Conservation (phyloP, 2,329 filamentous ascomycete species). For the Fusarium pseudocircinatum region DNA sequence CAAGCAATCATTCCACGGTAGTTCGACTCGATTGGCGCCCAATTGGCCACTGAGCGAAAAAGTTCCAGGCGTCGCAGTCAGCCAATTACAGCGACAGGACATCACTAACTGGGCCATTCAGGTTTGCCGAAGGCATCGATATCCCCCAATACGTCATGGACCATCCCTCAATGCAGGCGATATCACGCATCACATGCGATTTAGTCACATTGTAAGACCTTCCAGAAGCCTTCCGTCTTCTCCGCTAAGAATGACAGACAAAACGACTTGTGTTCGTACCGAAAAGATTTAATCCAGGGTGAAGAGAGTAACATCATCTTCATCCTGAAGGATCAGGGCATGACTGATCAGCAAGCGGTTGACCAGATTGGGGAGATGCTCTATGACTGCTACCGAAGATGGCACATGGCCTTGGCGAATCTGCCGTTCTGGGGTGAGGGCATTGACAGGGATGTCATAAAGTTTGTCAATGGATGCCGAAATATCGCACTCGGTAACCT, state of each 20-base stretch:
- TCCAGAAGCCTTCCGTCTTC: background rate
- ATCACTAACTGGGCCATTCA: background rate
- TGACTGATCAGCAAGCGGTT: slow-evolving; percentile 20
- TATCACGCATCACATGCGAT: slow-evolving; percentile 22
- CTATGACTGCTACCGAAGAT: slow-evolving; percentile 17
- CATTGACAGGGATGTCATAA: slow-evolving; percentile 21
- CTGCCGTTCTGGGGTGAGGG: slow-evolving; percentile 21
- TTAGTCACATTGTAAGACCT: slow-evolving; percentile 13
- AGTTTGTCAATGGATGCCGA: slow-evolving; percentile 21
- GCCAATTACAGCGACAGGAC: background rate
- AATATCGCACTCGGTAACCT: slow-evolving; percentile 21
- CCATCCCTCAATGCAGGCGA: slow-evolving; percentile 13
- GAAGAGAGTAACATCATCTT: slow-evolving; percentile 26
- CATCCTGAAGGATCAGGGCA: slow-evolving; percentile 18
- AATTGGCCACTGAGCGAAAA: background rate
- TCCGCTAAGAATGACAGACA: background rate
- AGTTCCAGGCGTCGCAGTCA: background rate
- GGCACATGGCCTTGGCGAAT: slow-evolving; percentile 11
- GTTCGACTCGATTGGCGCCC: background rate
- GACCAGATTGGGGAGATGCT: slow-evolving; percentile 24
- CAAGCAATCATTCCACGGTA: background rate
- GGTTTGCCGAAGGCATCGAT: slow-evolving; percentile 20
- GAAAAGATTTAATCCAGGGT: slow-evolving; percentile 18
- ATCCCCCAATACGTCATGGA: slow-evolving; percentile 24
- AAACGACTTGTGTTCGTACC: slow-evolving; percentile 23